Base-by-base conservation (phyloP, 1,284 basidiomycete genomes). In the Athelia sp. region DNA sequence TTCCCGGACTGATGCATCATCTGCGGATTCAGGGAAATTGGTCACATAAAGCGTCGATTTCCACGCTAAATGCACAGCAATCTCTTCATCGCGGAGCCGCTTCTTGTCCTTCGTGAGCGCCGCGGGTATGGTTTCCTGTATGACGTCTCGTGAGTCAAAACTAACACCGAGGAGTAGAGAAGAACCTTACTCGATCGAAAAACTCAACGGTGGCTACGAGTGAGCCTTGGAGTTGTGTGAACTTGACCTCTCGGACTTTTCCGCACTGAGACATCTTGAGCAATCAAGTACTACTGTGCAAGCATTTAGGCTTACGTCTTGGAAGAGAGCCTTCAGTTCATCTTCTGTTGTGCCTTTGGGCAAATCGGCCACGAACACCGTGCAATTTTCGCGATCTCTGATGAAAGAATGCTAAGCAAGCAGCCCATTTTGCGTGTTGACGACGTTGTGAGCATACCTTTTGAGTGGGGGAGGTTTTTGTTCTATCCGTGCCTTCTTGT, bases 81-180 rank as follows among this genome's bases (percentile, higher is more conserved):
- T 76, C 61, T 93, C 88, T 43, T 81, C 70, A 0, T 75, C 84
- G 36, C 78, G 74, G 44, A 99, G 60, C 29, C 83, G 81, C 63
- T 97, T 98, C 70, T 93, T 92, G 70, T 98, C 94, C 62, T 93
- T 94, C 0, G 93, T 97, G 34, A 94, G 75, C 1, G 92, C 97
- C 0, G 83, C 81, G 1, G 91, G 87, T 1, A 98, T 79, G 48
- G 78, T 81, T 24, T 91, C 89, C 87, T 91, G 49, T 17, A 56
- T 35, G 24, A 43, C 13, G 19, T 9, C 35, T 32, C 8, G 42
- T 29, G 47, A 8, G 44, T 26, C 45, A n/a, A n/a, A n/a, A n/a
- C n/a, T n/a, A n/a, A n/a, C n/a, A n/a, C 21, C 19, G 36, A 13
- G 22, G 26, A 3, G 43, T 18, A 17, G 35, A 18, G n/a, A 32